These are phyloP conservation scores for Metschnikowia lunata DNA, from an alignment of 805 yeast genomes.

Conservation along the genomic window DNA sequence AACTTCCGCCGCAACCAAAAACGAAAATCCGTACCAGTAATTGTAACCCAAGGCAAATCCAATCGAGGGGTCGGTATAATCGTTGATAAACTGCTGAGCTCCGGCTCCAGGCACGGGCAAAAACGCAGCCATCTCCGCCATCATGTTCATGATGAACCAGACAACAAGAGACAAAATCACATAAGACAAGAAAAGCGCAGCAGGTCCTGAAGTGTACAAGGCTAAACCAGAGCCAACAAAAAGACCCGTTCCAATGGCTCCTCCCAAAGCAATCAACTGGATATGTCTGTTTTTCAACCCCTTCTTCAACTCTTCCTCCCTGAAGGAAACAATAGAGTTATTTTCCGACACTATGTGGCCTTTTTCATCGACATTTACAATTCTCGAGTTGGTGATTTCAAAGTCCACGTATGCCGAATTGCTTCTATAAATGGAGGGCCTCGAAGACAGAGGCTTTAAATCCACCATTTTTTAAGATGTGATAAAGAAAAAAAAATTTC, in stretches of 20 bases:
- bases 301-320: constrained; percentile 13
- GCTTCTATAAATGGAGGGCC: constrained; percentile 16
- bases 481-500: no score
- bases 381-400: constrained; percentile 16
- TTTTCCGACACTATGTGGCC: constrained; percentile 14
- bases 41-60: constrained; percentile 21
- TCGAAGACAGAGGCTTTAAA: constrained; percentile 10
- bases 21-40: constrained; percentile 19
- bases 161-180: constrained; percentile 16
- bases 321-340: constrained; percentile 14
- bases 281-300: constrained; percentile 21
- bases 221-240: constrained; percentile 19
- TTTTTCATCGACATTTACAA: constrained; percentile 18
- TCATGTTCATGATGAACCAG: constrained; percentile 21
- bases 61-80: constrained; percentile 16
- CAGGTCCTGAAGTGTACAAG: constrained; percentile 16
- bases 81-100: constrained; percentile 18
- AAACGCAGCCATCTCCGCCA: constrained; percentile 20
- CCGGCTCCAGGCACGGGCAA: constrained; percentile 21
- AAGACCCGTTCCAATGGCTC: constrained; percentile 22
- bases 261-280: constrained; percentile 21
- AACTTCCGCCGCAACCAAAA: constrained; percentile 19
- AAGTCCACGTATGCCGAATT: constrained; percentile 15
- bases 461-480: constrained; percentile 7
- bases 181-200: constrained; percentile 17